Evolutionary conservation across 345 rosid genomes (phyloP).

Genomic region (Moricandia moricandioides): DNA sequence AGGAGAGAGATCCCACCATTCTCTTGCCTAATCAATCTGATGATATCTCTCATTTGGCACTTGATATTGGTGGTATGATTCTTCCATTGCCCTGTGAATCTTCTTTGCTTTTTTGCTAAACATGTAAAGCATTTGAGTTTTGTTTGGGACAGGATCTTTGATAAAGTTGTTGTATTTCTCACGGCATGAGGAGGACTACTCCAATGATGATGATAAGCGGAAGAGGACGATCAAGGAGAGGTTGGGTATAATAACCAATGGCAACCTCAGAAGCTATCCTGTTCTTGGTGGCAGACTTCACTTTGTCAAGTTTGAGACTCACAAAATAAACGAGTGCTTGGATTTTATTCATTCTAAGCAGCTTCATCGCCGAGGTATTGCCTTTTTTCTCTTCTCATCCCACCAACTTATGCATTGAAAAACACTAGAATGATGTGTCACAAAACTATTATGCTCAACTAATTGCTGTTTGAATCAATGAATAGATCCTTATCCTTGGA

Average conservation of each 20-base stretch:
- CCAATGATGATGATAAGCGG: slow-evolving; percentile 62
- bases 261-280: slow-evolving; percentile 85
- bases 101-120: too few species aligned
- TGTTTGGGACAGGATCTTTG: slow-evolving; percentile 66
- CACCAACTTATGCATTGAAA: not conserved
- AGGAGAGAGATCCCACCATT: slow-evolving; percentile 92
- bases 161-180: slow-evolving; percentile 96
- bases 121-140: not conserved
- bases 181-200: slow-evolving; percentile 69
- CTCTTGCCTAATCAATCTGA: slow-evolving; percentile 93
- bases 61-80: not conserved
- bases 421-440: not conserved
- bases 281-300: slow-evolving; percentile 98
- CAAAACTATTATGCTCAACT: not conserved
- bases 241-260: slow-evolving; percentile 66
- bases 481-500: slow-evolving; percentile 41
- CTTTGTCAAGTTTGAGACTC: slow-evolving; percentile 89
- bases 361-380: slow-evolving; percentile 73
- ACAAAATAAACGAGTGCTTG: slow-evolving; percentile 83
- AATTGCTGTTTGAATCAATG: slow-evolving; percentile 8
- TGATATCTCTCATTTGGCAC: not conserved
- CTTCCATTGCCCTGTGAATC: not conserved
- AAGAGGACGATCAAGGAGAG: slow-evolving; percentile 75
- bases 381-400: not conserved
- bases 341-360: slow-evolving; percentile 95